Percentiles rank a stretch among this genome's conserved stretches.
Evolutionary conservation across 2,329 filamentous ascomycete genomes (phyloP).

Genomic region (Ilyonectria sp.): DNA sequence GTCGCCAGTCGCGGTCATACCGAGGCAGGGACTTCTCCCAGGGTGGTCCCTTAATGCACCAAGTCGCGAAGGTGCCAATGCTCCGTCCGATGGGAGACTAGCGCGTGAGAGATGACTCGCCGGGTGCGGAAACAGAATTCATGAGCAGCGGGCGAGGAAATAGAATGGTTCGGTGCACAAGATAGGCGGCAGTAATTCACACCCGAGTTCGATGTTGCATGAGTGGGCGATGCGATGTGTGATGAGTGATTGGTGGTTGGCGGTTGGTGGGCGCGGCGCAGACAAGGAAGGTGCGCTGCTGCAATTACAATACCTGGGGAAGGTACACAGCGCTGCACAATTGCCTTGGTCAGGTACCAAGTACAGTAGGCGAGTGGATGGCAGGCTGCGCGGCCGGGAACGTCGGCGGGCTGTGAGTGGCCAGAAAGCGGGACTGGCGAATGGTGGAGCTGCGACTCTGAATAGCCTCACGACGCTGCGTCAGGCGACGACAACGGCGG

Average conservation of each 20-base stretch:
- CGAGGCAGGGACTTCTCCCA: slow-evolving; percentile 26
- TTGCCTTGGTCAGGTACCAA: slow-evolving; percentile 30
- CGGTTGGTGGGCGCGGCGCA: not conserved
- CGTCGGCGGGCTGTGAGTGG: slow-evolving; percentile 45
- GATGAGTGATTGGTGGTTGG: slow-evolving; percentile 22
- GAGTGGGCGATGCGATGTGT: slow-evolving; percentile 17
- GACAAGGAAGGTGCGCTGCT: slow-evolving; percentile 17
- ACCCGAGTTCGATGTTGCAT: slow-evolving; percentile 4
- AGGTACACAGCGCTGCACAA: slow-evolving; percentile 29
- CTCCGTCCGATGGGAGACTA: slow-evolving; percentile 25
- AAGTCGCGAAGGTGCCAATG: slow-evolving; percentile 14
- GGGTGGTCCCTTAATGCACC: slow-evolving; percentile 11
- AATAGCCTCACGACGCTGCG: slow-evolving; percentile 58
- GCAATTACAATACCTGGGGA: slow-evolving; percentile 33
- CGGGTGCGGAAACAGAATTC: slow-evolving; percentile 10
- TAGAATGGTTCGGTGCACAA: not conserved
- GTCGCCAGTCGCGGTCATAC: slow-evolving; percentile 51
- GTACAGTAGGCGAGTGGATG: slow-evolving; percentile 30
- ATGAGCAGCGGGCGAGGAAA: slow-evolving; percentile 7
- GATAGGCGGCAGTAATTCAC: slow-evolving; percentile 16
- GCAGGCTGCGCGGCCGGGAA: slow-evolving; percentile 33
- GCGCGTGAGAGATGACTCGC: slow-evolving; percentile 15
- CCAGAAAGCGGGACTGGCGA: slow-evolving; percentile 42
- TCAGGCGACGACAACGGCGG: slow-evolving; percentile 39
- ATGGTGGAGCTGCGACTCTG: slow-evolving; percentile 50